Conservation (phyloP, 306 rosid genomes). For the Prunus mongolica region DNA sequence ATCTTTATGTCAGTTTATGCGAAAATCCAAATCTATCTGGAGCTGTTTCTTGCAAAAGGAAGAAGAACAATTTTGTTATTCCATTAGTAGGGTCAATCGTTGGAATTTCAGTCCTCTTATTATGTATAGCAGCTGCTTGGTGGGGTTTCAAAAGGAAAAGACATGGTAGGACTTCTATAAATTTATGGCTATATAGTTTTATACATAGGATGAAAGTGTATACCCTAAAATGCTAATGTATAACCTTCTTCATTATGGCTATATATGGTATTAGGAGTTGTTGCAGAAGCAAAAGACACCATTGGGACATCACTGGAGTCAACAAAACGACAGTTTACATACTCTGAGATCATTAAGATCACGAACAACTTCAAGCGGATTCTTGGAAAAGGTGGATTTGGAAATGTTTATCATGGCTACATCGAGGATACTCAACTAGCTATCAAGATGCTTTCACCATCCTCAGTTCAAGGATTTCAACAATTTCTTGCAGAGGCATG, state of each 20-base stretch:
- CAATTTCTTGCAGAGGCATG: constrained; percentile 61
- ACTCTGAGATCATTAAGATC: constrained; percentile 33
- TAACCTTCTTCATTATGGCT: neutral
- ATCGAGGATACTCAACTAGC: constrained; percentile 47
- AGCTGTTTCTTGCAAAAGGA: constrained; percentile 29
- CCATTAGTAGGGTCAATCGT: constrained; percentile 36
- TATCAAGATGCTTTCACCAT: constrained; percentile 45
- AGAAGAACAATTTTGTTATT: constrained; percentile 16
- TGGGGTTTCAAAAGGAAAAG: constrained; percentile 12
- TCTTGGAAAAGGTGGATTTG: constrained; percentile 60
- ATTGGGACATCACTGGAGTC: constrained; percentile 15
- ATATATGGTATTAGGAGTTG: neutral
- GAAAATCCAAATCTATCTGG: constrained; percentile 31
- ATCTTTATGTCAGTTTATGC: constrained; percentile 19
- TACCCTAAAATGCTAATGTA: no score
- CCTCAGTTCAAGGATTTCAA: constrained; percentile 39
- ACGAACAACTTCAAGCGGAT: constrained; percentile 39
- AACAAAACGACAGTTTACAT: constrained; percentile 33
- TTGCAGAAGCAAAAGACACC: neutral
- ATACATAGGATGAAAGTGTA: no score
- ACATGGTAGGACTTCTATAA: neutral
- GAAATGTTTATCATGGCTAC: constrained; percentile 48
- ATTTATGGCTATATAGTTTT: no score
- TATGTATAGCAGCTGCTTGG: constrained; percentile 12
- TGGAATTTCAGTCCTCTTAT: constrained; percentile 28